Conservation (phyloP, 1,139 yeast species). For the Scheffersomyces parashehatae region DNA sequence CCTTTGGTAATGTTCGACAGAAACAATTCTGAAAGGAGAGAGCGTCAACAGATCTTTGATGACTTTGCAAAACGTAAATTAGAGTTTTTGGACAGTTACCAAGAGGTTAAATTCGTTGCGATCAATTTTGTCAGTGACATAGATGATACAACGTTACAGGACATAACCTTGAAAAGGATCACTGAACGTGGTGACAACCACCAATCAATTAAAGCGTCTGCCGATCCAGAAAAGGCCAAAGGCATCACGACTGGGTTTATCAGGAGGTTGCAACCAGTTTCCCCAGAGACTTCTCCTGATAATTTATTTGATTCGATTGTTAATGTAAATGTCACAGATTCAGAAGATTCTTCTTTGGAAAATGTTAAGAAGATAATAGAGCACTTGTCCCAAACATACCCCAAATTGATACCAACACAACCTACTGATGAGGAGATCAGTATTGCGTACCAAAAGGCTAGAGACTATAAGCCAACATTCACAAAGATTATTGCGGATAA, state of each 20-base stretch:
- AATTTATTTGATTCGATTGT: constrained; percentile 63
- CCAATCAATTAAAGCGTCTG: constrained; percentile 67
- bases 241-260: constrained; percentile 75
- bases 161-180: constrained; percentile 62
- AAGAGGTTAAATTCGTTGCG: constrained; percentile 54
- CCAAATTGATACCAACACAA: constrained; percentile 40
- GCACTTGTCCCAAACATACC: constrained; percentile 40
- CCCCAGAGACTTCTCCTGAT: constrained; percentile 57
- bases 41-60: constrained; percentile 65
- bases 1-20: constrained; percentile 74
- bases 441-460: constrained; percentile 49
- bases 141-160: constrained; percentile 37
- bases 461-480: constrained; percentile 51
- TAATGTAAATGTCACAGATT: constrained; percentile 44
- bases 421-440: constrained; percentile 46
- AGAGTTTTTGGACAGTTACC: constrained; percentile 30
- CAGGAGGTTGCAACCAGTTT: constrained; percentile 63
- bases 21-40: constrained; percentile 74
- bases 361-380: constrained; percentile 52
- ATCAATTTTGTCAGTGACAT: constrained; percentile 60
- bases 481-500: constrained; percentile 34
- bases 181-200: constrained; percentile 81
- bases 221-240: constrained; percentile 47
- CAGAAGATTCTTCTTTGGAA: constrained; percentile 46
- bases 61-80: constrained; percentile 47